phyloP scores from a whole-genome alignment of 768 basidiomycete genomes.

The Strobilomyces echinocephalus region DNA sequence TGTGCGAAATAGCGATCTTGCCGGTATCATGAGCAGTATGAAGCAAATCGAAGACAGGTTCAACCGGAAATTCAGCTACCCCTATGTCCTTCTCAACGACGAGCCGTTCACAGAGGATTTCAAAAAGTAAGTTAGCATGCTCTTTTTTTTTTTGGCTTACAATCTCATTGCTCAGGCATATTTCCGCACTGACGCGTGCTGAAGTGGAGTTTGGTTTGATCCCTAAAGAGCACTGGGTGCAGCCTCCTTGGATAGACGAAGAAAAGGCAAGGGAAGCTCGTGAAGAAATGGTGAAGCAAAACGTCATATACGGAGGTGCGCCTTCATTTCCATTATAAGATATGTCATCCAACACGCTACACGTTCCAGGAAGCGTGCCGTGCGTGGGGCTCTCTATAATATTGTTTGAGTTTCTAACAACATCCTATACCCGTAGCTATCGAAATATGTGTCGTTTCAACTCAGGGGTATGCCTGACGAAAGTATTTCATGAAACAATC shows the following conservation, averaged over 20 bases:
- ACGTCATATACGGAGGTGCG: constrained; percentile 64
- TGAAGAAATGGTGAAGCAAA: constrained; percentile 56
- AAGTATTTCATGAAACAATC: neutral
- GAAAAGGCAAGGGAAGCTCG: constrained; percentile 51
- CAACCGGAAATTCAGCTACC: constrained; percentile 74
- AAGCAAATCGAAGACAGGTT: constrained; percentile 82
- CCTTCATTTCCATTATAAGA: neutral
- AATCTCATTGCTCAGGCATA: constrained; percentile 22
- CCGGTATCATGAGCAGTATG: constrained; percentile 59
- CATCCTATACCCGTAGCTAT: constrained; percentile 45
- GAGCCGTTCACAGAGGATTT: constrained; percentile 72
- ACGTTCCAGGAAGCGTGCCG: constrained; percentile 61
- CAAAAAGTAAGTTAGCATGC: constrained; percentile 43
- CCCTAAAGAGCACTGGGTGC: constrained; percentile 66
- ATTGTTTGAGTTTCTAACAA: constrained; percentile 2
- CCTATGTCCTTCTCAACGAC: constrained; percentile 89
- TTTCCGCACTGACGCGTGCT: constrained; percentile 27
- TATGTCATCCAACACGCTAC: neutral
- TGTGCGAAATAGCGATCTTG: constrained; percentile 60
- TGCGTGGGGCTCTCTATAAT: constrained; percentile 34
- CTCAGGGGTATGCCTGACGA: constrained; percentile 56
- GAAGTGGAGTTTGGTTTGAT: constrained; percentile 57
- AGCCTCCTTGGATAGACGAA: constrained; percentile 78
- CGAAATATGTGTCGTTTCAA: constrained; percentile 97
- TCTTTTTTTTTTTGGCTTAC: no score